Base-by-base conservation (phyloP, 1,284 basidiomycete species). In the Heterobasidion parviporum region DNA sequence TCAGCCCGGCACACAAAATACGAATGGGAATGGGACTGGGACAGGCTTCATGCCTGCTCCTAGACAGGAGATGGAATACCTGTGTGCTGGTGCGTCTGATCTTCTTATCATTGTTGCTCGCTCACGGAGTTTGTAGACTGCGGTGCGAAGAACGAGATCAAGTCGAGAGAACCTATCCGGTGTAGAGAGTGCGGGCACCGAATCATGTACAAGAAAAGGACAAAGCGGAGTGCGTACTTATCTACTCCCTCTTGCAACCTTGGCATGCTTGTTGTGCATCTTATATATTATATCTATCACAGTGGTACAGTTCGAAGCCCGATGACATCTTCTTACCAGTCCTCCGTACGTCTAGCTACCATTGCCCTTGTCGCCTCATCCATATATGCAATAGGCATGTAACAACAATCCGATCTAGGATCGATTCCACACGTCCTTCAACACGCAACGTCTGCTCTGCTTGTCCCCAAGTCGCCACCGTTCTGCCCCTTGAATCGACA, bases 161-260 rank as follows among this genome's bases (percentile, higher is more conserved):
- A 87, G 70, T 79, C 92, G n/a, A 78, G 92, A 59, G 96, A 99
- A 71, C 92, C 94, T 49, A 97, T 98, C 64, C 87, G 96, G 56
- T 99, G 96, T 74, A 82, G 91, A 64, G 94, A 98, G 70, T 99
- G 96, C 67, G 96, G 96, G 2, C 96, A 98, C 71, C 86, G 96
- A 61, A 95, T 99, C 70, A 97, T 99, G 93, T 98, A 98, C 78
- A 99, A 99, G 77, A 97, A 97, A 73, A 78, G 96, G 64, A 98
- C 95, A 18, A 92, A 86, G 69, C 80, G 93, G 77, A 97, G 96
- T 98, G 68, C 70, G 92, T 85, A 32, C 38, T 51, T 46, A 12
- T 50, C 12, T 58, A 26, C 26, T 26, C 26, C 26, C 5, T 26
- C 26, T 26, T 4, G 26, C 6, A 26, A 5, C 5, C 26, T 26